These are phyloP conservation scores for Globisporangium sylvaticum DNA, from an alignment of 352 stramenopile genomes.

Conservation along the genomic window DNA sequence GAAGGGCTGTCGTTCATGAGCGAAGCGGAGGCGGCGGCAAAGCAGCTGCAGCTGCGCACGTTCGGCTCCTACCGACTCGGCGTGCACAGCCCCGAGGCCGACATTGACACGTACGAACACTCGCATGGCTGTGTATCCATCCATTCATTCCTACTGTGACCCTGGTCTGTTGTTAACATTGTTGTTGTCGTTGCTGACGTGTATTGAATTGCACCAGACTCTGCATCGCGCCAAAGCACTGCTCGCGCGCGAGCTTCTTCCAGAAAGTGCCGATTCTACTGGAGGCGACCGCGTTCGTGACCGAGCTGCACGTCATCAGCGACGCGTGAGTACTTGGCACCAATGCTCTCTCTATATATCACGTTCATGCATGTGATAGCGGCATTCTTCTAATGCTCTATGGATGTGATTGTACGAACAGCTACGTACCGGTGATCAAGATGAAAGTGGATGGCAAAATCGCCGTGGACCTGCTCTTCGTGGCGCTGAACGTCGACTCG, in stretches of 20 bases:
- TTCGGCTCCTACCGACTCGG: conserved; percentile 91
- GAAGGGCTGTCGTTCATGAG: conserved; percentile 46
- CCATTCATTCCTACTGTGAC: background rate
- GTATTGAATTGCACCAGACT: conserved; percentile 31
- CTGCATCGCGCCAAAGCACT: conserved; percentile 79
- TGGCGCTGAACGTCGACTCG: conserved; percentile 56
- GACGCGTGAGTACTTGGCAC: conserved; percentile 66
- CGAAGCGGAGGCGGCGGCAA: conserved; percentile 36
- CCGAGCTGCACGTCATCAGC: conserved; percentile 75
- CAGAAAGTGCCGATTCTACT: conserved; percentile 75
- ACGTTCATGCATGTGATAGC: background rate
- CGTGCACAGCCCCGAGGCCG: conserved; percentile 80
- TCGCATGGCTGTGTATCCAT: conserved; percentile 1
- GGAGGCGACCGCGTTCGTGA: conserved; percentile 63
- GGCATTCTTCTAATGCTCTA: too few species aligned
- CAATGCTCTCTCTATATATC: background rate
- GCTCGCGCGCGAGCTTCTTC: conserved; percentile 86
- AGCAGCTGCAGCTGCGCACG: conserved; percentile 67
- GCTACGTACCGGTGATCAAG: conserved; percentile 92
- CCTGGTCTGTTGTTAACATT: background rate
- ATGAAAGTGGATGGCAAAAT: conserved; percentile 87
- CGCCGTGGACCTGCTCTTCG: conserved; percentile 93
- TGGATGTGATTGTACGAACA: conserved; percentile 14
- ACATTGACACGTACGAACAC: conserved; percentile 72
- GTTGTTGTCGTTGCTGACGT: background rate